Conservation (phyloP, 2,329 filamentous ascomycete genomes). For the Ceratocystis ficicola region DNA sequence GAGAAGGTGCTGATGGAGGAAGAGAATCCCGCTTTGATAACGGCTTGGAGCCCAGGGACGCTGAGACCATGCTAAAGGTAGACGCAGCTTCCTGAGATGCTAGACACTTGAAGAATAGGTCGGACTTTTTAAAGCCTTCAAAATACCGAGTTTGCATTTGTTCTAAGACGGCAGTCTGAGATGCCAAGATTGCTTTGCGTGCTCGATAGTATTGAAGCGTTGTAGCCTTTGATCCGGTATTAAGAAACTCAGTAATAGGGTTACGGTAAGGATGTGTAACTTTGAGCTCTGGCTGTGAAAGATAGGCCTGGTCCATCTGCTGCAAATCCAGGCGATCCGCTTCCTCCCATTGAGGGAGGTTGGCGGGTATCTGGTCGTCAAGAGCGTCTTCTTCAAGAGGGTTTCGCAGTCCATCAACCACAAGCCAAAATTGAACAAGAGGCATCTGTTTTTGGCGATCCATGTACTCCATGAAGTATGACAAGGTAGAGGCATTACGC, state of each 20-base stretch:
- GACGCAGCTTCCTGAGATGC: constrained; percentile 65
- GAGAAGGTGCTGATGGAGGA: background rate
- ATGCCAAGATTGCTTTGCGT: constrained; percentile 64
- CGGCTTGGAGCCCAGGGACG: background rate
- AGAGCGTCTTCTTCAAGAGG: constrained; percentile 69
- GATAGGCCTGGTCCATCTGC: constrained; percentile 82
- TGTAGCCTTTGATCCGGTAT: constrained; percentile 62
- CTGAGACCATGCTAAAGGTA: constrained; percentile 8
- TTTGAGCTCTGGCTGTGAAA: constrained; percentile 69
- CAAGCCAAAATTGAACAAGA: constrained; percentile 94
- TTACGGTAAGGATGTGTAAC: constrained; percentile 57
- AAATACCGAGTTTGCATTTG: constrained; percentile 74
- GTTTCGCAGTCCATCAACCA: constrained; percentile 91
- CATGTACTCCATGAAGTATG: constrained; percentile 99
- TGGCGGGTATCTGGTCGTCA: constrained; percentile 45
- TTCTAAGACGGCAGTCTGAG: constrained; percentile 72
- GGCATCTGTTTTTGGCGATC: constrained; percentile 78
- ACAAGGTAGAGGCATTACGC: constrained; percentile 77
- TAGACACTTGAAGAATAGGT: constrained; percentile 91
- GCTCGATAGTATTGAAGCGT: constrained; percentile 73
- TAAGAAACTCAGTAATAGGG: constrained; percentile 64
- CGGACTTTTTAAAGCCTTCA: constrained; percentile 77
- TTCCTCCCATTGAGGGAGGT: constrained; percentile 60
- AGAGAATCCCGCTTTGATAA: background rate
- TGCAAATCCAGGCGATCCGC: constrained; percentile 78